These are phyloP conservation scores for Cyclotella cryptica DNA, from an alignment of 108 stramenopile genomes.

Conservation along the genomic window DNA sequence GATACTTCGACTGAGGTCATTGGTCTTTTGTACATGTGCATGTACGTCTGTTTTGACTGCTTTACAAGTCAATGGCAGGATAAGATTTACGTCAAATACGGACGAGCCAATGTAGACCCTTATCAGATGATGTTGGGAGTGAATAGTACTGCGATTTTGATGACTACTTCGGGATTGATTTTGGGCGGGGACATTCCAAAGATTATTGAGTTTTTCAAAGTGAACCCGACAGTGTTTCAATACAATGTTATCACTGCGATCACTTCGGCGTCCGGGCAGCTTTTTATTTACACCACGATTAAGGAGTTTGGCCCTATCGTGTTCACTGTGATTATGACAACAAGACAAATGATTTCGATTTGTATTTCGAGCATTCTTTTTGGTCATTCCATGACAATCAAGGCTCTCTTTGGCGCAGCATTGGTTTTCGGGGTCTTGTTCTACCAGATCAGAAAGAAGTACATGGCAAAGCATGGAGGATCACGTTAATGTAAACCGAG, in stretches of 20 bases:
- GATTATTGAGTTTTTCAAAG: constrained; percentile 88
- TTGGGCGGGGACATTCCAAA: constrained; percentile 91
- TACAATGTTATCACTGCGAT: constrained; percentile 97
- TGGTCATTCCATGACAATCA: constrained; percentile 82
- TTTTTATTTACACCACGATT: constrained; percentile 92
- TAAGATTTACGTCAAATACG: constrained; percentile 95
- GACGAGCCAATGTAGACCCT: constrained; percentile 84
- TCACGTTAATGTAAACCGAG: not conserved
- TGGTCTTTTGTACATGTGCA: constrained; percentile 91
- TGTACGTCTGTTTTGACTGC: constrained; percentile 96
- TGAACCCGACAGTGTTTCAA: constrained; percentile 82
- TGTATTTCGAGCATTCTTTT: constrained; percentile 93
- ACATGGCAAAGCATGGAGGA: constrained; percentile 57
- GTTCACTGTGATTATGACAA: constrained; percentile 98
- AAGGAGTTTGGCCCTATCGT: constrained; percentile 91
- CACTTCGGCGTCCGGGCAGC: constrained; percentile 94
- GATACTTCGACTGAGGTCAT: constrained; percentile 78
- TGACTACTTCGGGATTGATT: constrained; percentile 91
- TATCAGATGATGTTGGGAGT: constrained; percentile 99
- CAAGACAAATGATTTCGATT: constrained; percentile 96
- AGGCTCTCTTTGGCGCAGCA: constrained; percentile 80
- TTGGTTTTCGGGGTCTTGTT: constrained; percentile 95
- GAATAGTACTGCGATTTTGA: constrained; percentile 94
- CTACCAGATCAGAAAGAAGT: constrained; percentile 91
- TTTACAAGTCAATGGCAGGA: constrained; percentile 99